phyloP scores from a whole-genome alignment of 768 basidiomycete genomes.

The Rhizopogon rudus region DNA sequence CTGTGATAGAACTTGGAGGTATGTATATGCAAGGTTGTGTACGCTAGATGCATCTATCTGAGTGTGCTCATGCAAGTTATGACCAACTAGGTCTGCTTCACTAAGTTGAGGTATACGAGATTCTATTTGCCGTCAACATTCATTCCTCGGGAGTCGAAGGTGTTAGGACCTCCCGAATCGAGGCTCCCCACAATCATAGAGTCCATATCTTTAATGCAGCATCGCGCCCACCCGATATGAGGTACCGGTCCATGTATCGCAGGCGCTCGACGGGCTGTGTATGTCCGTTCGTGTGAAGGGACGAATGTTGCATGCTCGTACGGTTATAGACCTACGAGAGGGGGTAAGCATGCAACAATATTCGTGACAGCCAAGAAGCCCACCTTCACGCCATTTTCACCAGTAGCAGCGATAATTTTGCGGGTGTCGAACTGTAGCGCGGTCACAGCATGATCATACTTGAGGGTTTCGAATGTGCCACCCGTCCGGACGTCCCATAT shows the following conservation, averaged over 20 bases:
- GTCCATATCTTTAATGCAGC: slow-evolving; percentile 90
- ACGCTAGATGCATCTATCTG: slow-evolving; percentile 1
- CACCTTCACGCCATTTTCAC: slow-evolving; percentile 92
- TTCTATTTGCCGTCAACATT: neutral
- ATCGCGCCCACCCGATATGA: slow-evolving; percentile 88
- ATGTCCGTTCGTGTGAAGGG: slow-evolving; percentile 89
- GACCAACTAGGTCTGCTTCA: neutral
- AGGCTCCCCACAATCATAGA: slow-evolving; percentile 40
- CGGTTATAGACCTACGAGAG: slow-evolving; percentile 84
- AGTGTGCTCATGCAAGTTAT: neutral
- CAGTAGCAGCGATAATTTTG: slow-evolving; percentile 88
- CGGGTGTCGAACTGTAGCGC: slow-evolving; percentile 91
- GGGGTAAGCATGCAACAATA: neutral
- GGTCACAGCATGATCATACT: slow-evolving; percentile 88
- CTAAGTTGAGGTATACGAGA: slow-evolving; percentile 1
- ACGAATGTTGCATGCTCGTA: slow-evolving; percentile 84
- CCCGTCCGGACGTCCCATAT: slow-evolving; percentile 97
- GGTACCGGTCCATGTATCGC: slow-evolving; percentile 94
- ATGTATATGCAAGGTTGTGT: neutral
- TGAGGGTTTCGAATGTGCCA: slow-evolving; percentile 79
- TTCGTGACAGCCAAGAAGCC: slow-evolving; percentile 2
- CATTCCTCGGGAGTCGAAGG: neutral
- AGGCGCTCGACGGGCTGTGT: slow-evolving; percentile 81
- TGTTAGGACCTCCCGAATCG: neutral
- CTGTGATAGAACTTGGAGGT: no score